Evolutionary conservation across 2,329 filamentous ascomycete species (phyloP), one percentile per base, ranked within the genome.

Genomic region (Cryphonectria japonica): DNA sequence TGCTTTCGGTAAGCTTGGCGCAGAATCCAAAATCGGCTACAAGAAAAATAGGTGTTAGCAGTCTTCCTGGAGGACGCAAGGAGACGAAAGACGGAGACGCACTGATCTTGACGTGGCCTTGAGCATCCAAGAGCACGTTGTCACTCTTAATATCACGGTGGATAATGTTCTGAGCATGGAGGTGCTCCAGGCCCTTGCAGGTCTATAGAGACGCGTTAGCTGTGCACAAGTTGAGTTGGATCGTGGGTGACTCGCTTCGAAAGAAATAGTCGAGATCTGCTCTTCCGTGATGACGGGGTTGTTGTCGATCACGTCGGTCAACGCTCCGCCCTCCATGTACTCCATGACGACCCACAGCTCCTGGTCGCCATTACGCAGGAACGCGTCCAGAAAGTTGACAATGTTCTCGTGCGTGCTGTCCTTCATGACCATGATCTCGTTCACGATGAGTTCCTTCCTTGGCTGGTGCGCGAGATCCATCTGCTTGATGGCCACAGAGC

Each of bases 301-400:
- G 84, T 98, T 98, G 82, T 99, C 96, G 82, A 99, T 99, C 72
- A 99, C 94, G 85, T 99, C 96, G 1, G 96, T 99, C 80, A 99
- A 84, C 73, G 96, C 93, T 83, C 96, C 96, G 77, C 96, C 96
- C 83, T 99, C 96, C 96, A 99, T 99, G 78, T 95, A 99, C 84
- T 99, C 96, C 96, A 99, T 97, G 67, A 99, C 95, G 14, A 99
- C 94, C 96, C 96, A 99, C n/a, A 99, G 88, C 81, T 99, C 96
- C 69, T 93, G 89, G 77, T 93, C 94, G 81, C 96, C 95, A 81
- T 98, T 97, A 78, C 96, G 93, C 78, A 99, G 84, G 86, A 98
- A 99, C 3, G 95, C 95, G 77, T 99, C 96, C 46, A 99, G 85
- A 84, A 97, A 99, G 83, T 99, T 99, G 82, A 99, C 96, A 85